Conservation (phyloP, 495 filamentous ascomycete species). For the Friedmanniomyces simplex region DNA sequence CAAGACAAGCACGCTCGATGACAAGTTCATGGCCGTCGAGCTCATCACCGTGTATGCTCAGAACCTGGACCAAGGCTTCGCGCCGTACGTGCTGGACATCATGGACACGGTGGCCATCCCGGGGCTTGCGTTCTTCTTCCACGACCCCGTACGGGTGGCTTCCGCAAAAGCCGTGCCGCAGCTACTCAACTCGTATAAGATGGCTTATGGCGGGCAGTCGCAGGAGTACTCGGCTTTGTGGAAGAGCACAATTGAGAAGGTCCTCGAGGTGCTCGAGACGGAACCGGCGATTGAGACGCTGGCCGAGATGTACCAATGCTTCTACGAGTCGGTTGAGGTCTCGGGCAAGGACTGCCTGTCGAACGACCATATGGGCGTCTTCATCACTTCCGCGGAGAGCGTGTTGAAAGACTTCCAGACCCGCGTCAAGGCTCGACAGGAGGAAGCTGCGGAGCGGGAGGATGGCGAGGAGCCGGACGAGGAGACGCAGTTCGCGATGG, state of each 20-base stretch:
- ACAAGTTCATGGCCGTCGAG: constrained; percentile 98
- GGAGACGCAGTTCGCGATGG: constrained; percentile 77
- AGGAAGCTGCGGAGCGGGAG: constrained; percentile 59
- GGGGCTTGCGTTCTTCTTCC: constrained; percentile 98
- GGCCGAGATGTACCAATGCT: constrained; percentile 99
- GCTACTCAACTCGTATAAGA: constrained; percentile 88
- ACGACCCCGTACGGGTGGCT: constrained; percentile 91
- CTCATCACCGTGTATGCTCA: constrained; percentile 95
- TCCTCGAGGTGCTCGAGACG: constrained; percentile 86
- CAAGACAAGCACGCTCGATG: constrained; percentile 89
- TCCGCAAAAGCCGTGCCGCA: constrained; percentile 92
- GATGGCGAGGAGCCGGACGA: constrained; percentile 80
- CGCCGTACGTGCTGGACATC: constrained; percentile 81
- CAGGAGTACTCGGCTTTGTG: constrained; percentile 68
- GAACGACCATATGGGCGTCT: constrained; percentile 65
- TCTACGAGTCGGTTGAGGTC: constrained; percentile 96
- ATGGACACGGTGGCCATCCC: constrained; percentile 95
- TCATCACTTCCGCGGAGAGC: constrained; percentile 72
- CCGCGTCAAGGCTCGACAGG: constrained; percentile 66
- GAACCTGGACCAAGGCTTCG: constrained; percentile 81
- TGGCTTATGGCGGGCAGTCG: constrained; percentile 67
- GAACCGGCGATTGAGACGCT: constrained; percentile 94
- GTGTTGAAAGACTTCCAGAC: constrained; percentile 86
- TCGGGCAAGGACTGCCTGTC: constrained; percentile 66
- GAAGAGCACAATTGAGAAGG: constrained; percentile 74